Evolutionary conservation across 495 filamentous ascomycete genomes (phyloP).

Genomic region (Neurospora sp.): DNA sequence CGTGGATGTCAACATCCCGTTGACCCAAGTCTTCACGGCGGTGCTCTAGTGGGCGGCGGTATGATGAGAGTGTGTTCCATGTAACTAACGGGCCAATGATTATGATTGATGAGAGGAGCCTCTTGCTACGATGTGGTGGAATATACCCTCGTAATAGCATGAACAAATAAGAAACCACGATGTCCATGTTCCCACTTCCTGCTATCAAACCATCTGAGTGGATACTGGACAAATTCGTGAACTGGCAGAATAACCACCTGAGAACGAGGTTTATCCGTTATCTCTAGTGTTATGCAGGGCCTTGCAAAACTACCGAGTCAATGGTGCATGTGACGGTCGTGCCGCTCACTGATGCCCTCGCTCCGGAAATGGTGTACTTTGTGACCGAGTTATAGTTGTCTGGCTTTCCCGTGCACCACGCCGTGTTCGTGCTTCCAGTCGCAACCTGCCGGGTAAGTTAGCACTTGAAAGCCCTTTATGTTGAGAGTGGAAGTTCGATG

Average conservation of each 20-base stretch:
- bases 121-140: neutral
- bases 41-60: neutral
- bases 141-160: neutral
- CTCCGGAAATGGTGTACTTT: slow-evolving; percentile 20
- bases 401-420: slow-evolving; percentile 24
- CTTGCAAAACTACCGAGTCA: slow-evolving; percentile 21
- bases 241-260: neutral
- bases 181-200: neutral
- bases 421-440: slow-evolving; percentile 12
- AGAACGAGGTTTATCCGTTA: neutral
- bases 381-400: slow-evolving; percentile 29
- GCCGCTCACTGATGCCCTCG: slow-evolving; percentile 20
- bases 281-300: neutral
- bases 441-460: slow-evolving; percentile 9
- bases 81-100: neutral
- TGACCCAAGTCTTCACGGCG: slow-evolving; percentile 5
- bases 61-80: neutral
- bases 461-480: neutral
- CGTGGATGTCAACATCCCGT: slow-evolving; percentile 5
- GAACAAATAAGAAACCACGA: neutral
- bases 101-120: neutral
- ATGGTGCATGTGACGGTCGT: slow-evolving; percentile 26
- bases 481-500: neutral
- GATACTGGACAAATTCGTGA: neutral
- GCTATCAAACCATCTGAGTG: neutral